These are phyloP conservation scores for Podospora pseudoanserina DNA, from an alignment of 495 filamentous ascomycete species.

Conservation along the genomic window DNA sequence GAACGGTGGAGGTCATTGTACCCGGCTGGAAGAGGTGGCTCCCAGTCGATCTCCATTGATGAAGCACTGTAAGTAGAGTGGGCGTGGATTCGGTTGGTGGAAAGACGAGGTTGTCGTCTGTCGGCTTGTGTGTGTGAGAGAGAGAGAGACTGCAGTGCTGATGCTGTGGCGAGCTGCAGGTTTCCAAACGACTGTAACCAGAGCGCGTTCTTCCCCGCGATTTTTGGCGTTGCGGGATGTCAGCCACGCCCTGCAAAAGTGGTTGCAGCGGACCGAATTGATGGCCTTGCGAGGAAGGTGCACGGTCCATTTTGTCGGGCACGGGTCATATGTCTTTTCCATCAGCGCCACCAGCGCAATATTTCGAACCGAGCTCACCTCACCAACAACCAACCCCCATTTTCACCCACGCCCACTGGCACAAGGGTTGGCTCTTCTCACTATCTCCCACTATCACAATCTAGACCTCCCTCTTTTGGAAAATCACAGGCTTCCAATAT, in stretches of 20 bases:
- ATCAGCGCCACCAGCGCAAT: neutral
- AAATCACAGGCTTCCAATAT: neutral
- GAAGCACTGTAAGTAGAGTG: too few species aligned
- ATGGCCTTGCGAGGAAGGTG: neutral
- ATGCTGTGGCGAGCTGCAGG: neutral
- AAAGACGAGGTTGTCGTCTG: neutral
- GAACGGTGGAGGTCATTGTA: constrained; percentile 71
- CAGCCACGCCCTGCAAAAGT: too few species aligned
- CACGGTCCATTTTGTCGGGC: neutral
- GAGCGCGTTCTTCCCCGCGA: neutral
- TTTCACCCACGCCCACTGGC: neutral
- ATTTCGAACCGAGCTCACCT: neutral
- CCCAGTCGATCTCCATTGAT: constrained; percentile 29
- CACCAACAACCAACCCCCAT: neutral
- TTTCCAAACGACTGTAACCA: neutral
- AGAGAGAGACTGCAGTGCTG: neutral
- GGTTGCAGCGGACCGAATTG: neutral
- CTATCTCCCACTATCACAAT: neutral
- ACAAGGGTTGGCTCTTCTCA: neutral
- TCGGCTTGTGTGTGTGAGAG: neutral
- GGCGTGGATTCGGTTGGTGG: neutral
- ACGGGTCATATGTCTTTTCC: neutral
- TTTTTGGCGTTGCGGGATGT: neutral
- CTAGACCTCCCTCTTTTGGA: neutral
- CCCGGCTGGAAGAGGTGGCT: constrained; percentile 27